Base-by-base conservation (phyloP, 139 green algal species). In the Chlamydomonas schloesseri region DNA sequence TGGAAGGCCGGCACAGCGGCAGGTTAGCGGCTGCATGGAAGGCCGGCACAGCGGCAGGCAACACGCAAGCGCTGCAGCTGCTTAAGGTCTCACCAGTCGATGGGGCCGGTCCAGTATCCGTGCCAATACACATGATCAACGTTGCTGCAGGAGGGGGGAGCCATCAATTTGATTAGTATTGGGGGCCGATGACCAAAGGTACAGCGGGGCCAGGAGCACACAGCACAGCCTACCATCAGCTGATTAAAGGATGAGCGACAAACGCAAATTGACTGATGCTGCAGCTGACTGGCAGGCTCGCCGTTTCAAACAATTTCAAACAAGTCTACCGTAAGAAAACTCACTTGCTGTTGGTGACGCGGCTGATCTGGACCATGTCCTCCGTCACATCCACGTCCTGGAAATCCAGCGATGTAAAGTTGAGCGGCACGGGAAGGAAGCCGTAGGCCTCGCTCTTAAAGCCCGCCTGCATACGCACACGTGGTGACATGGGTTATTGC, bases 401-500 rank as follows among this genome's bases (percentile, higher is more conserved):
- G n/a, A 71, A 71, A n/a, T 71, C 64, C 29, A 71, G 64, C 26
- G 29, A 29, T 8, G 29, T 71, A n/a, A 71, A 71, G 29, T 18
- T 71, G 64, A 71, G 64, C n/a, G 64, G 29, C 64, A 71, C 64
- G 29, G 64, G 64, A 29, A 71, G 64, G 64, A 71, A 71, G 29
- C 64, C 64, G 17, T 26, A 71, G n/a, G 29, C 2, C 64, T 71
- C 64, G 29, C 1, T 37, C 3, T 3, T 3, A 29, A 71, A 71
- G n/a, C 64, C 64, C 18, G 64, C 64, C 64, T 67, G 60, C 17
- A n/a, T 17, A 8, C n/a, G n/a, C n/a, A n/a, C n/a, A n/a, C n/a
- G n/a, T n/a, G n/a, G n/a, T n/a, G n/a, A n/a, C n/a, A n/a, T n/a
- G n/a, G n/a, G n/a, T n/a, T n/a, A n/a, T n/a, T n/a, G n/a, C n/a